phyloP scores from a whole-genome alignment of 129 eudicot genomes.

The sunflower (Helianthus annuus) region HanXRQr2.0-SUNRISE NC_035435.2:163288168-163288667 shows the following conservation, averaged over 20 bases:
- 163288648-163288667: background rate
- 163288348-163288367: background rate
- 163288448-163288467: too few species aligned
- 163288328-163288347: constrained; percentile 5
- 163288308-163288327: constrained; percentile 19
- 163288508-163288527: background rate
- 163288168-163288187: constrained; percentile 46
- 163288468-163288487: background rate
- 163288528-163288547: background rate
- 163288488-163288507: too few species aligned
- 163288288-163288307: background rate
- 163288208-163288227: background rate
- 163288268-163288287: background rate
- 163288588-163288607: too few species aligned
- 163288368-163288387: too few species aligned
- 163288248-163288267: constrained; percentile 5
- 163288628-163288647: too few species aligned
- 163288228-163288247: constrained; percentile 3
- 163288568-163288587: too few species aligned
- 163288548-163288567: too few species aligned
- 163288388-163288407: too few species aligned
- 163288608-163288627: too few species aligned
- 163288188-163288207: background rate
- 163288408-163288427: too few species aligned
- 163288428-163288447: too few species aligned